A percentile compares a stretch with the other conserved stretches of the same genome.
phyloP scores from a whole-genome alignment of 257 asterid genomes.

The Salvia rosmarinus region DNA sequence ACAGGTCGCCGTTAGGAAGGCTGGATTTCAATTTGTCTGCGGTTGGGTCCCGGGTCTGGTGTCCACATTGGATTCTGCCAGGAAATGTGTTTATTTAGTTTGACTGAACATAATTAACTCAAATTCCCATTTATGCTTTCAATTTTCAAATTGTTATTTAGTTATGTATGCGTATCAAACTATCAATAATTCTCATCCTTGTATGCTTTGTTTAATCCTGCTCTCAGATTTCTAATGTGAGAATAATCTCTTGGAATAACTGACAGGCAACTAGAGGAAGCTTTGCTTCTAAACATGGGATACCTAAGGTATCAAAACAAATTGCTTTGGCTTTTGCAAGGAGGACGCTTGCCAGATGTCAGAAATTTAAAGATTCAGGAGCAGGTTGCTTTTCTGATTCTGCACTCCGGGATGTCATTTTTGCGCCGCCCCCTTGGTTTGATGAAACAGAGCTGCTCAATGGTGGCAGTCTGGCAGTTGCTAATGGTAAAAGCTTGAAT shows the following conservation, averaged over 20 bases:
- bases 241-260: constrained; percentile 31
- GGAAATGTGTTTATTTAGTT: neutral
- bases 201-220: constrained; percentile 17
- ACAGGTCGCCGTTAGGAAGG: neutral
- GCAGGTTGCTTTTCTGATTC: constrained; percentile 84
- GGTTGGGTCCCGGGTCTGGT: neutral
- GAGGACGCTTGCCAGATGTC: constrained; percentile 80
- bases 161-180: constrained; percentile 3
- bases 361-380: constrained; percentile 72
- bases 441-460: constrained; percentile 55
- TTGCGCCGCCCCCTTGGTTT: constrained; percentile 69
- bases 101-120: neutral
- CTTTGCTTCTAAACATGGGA: constrained; percentile 78
- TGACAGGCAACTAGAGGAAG: constrained; percentile 90
- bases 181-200: neutral
- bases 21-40: neutral
- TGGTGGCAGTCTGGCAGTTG: constrained; percentile 43
- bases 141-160: neutral
- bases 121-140: neutral
- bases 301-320: constrained; percentile 82
- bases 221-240: constrained; percentile 27
- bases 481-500: constrained; percentile 46
- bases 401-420: constrained; percentile 64
- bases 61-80: neutral
- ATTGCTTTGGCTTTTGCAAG: constrained; percentile 76